Base-by-base conservation (phyloP, 495 filamentous ascomycete species). In the Penicillium flavigenum region DNA sequence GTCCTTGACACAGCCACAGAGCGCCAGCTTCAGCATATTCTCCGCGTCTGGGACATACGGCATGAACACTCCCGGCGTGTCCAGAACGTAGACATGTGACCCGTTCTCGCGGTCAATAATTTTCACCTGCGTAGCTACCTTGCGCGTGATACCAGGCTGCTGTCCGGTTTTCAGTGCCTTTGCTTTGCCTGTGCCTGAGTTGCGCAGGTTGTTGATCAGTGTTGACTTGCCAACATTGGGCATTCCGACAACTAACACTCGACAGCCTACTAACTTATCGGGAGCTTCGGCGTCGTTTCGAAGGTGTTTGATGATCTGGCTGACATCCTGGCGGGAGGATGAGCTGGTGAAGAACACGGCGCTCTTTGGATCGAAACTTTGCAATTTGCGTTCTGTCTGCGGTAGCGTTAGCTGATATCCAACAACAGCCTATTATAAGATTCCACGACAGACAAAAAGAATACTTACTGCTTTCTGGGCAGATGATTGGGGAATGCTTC, bases 141-240 rank as follows among this genome's bases (percentile, higher is more conserved):
- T 96, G 51, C 94, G 77, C 47, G 94, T 98, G 2, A 98, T 79
- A 44, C 94, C 94, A 2, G 94, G 93, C 58, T 96, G 86, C 7
- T 85, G 85, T 5, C 95, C 95, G 1, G 92, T 96, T 51, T 75
- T 76, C 46, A 92, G 86, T 9, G 84, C 95, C 70, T 96, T 96
- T 38, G 84, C 81, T 56, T 87, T 84, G 17, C 79, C 71, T 56
- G 88, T 76, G 44, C 92, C 89, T 17, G 77, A 72, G 20, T 77
- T 80, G 10, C 95, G 88, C 39, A 98, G 79, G 27, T 87, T 81
- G 71, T 98, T 98, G 24, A 98, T 84, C 14, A 98, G 78, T 1
- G 93, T 90, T 22, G 90, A 95, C 72, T 98, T 86, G 19, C 83
- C 94, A 0, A 94, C 89, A 72, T 98, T 98, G 6, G 94, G 94